phyloP scores from a whole-genome alignment of 768 basidiomycete species.

The Dioszegia hungarica region DNA sequence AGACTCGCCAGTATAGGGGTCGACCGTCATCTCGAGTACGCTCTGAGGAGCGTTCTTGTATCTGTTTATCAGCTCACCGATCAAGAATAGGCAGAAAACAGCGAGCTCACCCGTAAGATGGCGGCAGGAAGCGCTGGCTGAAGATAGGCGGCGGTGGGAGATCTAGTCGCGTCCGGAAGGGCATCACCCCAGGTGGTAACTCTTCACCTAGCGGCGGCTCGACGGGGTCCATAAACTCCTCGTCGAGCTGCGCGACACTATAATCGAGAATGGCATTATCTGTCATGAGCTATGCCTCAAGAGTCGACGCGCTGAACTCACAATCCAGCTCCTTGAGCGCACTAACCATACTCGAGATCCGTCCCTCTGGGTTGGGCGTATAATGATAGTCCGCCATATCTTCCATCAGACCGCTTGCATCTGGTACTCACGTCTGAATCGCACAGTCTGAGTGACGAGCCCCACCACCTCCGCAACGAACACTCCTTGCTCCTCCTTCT shows the following conservation, averaged over 20 bases:
- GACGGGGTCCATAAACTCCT: conserved; percentile 61
- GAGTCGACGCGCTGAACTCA: conserved; percentile 52
- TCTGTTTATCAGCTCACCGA: conserved; percentile 3
- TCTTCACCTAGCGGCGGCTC: conserved; percentile 31
- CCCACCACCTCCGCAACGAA: conserved; percentile 56
- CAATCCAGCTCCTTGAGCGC: conserved; percentile 80
- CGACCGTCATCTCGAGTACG: conserved; percentile 21
- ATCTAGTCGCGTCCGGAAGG: conserved; percentile 55
- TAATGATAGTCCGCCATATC: conserved; percentile 95
- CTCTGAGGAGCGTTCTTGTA: conserved; percentile 21
- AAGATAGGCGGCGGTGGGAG: conserved; percentile 86
- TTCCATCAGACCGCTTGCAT: conserved; percentile 42
- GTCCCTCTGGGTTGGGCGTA: conserved; percentile 67
- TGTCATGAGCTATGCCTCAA: conserved; percentile 44
- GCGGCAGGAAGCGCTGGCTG: conserved; percentile 58
- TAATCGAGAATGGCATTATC: conserved; percentile 72
- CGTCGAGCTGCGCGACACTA: conserved; percentile 62
- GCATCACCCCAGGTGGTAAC: conserved; percentile 32
- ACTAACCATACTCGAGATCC: conserved; percentile 62
- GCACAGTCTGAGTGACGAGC: conserved; percentile 69
- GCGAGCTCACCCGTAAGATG: conserved; percentile 48
- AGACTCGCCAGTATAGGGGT: conserved; percentile 21
- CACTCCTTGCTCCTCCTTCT: conserved; percentile 23
- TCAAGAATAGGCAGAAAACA: neutral
- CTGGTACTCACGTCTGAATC: conserved; percentile 73